Base-by-base conservation (phyloP, 2,329 filamentous ascomycete genomes). In the Chaetomium sp. region DNA sequence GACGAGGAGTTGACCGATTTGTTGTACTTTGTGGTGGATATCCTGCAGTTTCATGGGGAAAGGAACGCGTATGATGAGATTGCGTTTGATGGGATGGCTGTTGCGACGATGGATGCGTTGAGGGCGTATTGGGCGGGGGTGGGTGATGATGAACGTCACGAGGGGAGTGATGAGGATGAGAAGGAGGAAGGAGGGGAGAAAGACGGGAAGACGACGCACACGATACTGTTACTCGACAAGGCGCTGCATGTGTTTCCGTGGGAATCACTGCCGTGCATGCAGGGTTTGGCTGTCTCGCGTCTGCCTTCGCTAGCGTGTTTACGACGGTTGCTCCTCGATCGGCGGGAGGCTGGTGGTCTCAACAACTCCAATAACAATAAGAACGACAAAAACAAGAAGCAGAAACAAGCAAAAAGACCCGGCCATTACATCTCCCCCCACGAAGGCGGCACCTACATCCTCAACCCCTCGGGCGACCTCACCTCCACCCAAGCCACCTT, bases 11-110 rank as follows among this genome's bases (percentile, higher is more conserved):
- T 99, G n/a, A 90, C 87, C 62, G 94, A 99, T 68, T 75, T 99
- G 34, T 80, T 99, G 3, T 97, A 96, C 72, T 97, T 97, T 68
- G 88, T 97, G 1, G 86, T 99, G 5, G 94, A 99, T 65, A 91
- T 97, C 51, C 77, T 99, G 2, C 94, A 97, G 68, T 97, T 99
- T 70, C 89, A 96, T 64, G 94, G 94, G 12, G 95, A 99, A 72
- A 82, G 85, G 48, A 99, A 97, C 67, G 94, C 95, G 0, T 96
- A 96, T 71, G 94, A 99, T 64, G 94, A 99, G 72, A 89, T 99
- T 60, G 92, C 97, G 70, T 95, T 97, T 67, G 94, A 99, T 61
- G 75, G 80, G 62, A 95, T 99, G 82, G 84, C 91, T 5, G 79
- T 97, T 41, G 91, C 96, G 64, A 89, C 89, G 0, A 80, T 90